These are phyloP conservation scores for Alternaria sp. DNA, from an alignment of 2,329 filamentous ascomycete genomes.

Conservation along the genomic window DNA sequence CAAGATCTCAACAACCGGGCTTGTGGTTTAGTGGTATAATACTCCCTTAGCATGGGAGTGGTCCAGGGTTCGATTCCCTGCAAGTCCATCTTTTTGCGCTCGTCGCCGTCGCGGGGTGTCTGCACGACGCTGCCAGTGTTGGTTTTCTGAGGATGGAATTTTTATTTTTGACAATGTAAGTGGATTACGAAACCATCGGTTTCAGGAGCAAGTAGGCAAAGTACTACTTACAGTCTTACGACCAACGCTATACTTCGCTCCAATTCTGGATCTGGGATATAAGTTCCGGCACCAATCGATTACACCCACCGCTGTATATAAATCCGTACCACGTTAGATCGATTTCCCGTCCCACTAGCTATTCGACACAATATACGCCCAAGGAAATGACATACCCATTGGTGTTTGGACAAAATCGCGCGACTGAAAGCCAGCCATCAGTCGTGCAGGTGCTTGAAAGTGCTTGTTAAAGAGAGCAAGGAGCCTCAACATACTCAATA, in stretches of 20 bases:
- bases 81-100: constrained; percentile 11
- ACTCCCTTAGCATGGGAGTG: constrained; percentile 14
- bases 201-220: background rate
- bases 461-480: background rate
- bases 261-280: background rate
- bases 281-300: background rate
- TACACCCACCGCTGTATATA: background rate
- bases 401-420: background rate
- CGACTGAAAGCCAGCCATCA: background rate
- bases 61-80: constrained; percentile 16
- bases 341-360: rapidly evolving
- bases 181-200: background rate
- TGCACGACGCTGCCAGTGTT: background rate
- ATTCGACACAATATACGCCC: background rate
- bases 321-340: background rate
- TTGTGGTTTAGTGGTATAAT: constrained; percentile 16
- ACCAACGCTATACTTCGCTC: background rate
- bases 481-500: background rate
- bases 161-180: background rate
- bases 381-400: background rate
- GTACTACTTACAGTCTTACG: background rate
- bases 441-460: background rate
- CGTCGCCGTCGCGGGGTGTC: background rate
- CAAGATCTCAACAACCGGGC: background rate
- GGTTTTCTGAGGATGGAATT: background rate